A percentile compares a stretch with the other conserved stretches of the same genome.
Evolutionary conservation across 2,329 filamentous ascomycete species (phyloP).

Genomic region (Leptographium procerum): DNA sequence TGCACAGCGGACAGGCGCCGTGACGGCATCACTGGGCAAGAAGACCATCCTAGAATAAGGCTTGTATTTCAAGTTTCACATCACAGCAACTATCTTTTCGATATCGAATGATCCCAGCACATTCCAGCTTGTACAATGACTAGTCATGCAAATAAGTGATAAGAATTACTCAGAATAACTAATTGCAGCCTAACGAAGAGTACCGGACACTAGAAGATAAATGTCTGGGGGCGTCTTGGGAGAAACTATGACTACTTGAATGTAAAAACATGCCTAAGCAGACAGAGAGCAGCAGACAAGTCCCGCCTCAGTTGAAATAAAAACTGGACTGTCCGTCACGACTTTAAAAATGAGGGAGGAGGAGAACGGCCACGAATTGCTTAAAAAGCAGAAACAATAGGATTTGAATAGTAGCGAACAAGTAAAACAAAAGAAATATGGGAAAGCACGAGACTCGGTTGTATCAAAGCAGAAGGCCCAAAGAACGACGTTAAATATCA

Average conservation of each 20-base stretch:
- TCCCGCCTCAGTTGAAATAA: no score
- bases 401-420: not conserved
- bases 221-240: not conserved
- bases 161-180: no score
- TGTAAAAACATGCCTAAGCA: not conserved
- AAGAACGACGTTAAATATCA: not conserved
- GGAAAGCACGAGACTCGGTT: not conserved
- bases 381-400: not conserved
- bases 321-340: no score
- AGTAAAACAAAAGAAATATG: not conserved
- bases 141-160: no score
- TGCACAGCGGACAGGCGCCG: conserved; percentile 63
- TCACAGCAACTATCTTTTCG: no score
- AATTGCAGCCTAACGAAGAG: not conserved
- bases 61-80: no score
- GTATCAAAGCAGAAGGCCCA: not conserved
- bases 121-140: not conserved
- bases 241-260: not conserved
- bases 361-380: not conserved
- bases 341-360: not conserved
- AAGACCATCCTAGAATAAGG: conserved; percentile 79
- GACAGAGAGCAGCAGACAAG: not conserved
- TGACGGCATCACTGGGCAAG: conserved; percentile 67
- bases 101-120: no score
- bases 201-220: not conserved